These are phyloP conservation scores for Abortiporus biennis DNA, from an alignment of 1,284 basidiomycete species.

Conservation along the genomic window DNA sequence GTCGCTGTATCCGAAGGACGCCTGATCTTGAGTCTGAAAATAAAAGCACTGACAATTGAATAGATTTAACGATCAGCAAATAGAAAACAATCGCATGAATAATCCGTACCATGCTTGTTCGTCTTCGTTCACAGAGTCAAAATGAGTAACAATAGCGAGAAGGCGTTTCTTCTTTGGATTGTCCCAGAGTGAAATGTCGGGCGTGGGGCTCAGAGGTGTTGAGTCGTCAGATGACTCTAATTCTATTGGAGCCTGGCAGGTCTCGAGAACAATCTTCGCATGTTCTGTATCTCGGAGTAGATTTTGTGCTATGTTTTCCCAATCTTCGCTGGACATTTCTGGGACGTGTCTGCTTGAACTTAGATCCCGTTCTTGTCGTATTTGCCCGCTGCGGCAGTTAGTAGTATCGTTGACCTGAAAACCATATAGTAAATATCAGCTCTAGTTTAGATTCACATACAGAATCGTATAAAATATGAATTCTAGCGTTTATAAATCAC, in stretches of 20 bases:
- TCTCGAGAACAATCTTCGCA: slow-evolving; percentile 1
- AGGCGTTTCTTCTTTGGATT: slow-evolving; percentile 20
- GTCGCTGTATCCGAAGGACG: slow-evolving; percentile 6
- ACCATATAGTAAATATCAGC: too few species aligned
- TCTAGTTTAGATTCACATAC: too few species aligned
- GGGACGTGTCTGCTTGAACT: too few species aligned
- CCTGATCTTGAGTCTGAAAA: slow-evolving; percentile 27
- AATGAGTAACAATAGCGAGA: slow-evolving; percentile 30
- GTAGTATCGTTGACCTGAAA: too few species aligned
- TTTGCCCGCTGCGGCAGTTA: too few species aligned
- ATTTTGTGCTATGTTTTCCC: slow-evolving; percentile 2
- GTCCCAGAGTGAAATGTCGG: slow-evolving; percentile 1
- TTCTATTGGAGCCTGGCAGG: too few species aligned
- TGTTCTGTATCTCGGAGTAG: slow-evolving; percentile 12
- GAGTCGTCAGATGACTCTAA: neutral
- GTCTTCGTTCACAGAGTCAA: slow-evolving; percentile 19
- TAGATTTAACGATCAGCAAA: neutral
- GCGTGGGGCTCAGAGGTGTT: neutral
- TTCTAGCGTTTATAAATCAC: too few species aligned
- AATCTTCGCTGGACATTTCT: too few species aligned
- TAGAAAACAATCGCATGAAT: neutral
- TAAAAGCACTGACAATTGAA: slow-evolving; percentile 34
- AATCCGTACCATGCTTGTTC: slow-evolving; percentile 34
- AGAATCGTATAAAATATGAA: too few species aligned
- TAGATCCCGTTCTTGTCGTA: too few species aligned